A percentile compares a stretch with the other conserved stretches of the same genome.
These are phyloP conservation scores for Meyerozyma guilliermondii DNA, from an alignment of 1,139 yeast species.

Conservation along the genomic window DNA sequence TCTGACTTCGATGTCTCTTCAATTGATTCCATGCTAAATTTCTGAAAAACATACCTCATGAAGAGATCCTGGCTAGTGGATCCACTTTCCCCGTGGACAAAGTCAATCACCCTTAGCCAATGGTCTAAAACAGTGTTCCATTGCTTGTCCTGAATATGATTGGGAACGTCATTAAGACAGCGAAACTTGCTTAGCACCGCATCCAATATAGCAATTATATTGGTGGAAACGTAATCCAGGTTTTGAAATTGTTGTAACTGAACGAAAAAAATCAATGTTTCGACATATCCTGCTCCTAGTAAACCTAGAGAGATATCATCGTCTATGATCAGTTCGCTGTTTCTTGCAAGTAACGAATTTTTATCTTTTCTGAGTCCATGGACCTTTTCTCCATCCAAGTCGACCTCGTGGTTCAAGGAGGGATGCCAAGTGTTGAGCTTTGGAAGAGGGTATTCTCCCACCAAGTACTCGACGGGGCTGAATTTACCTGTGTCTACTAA, in stretches of 20 bases:
- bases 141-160: slow-evolving; percentile 29
- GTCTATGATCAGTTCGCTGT: slow-evolving; percentile 23
- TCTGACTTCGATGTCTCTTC: slow-evolving; percentile 1
- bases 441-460: slow-evolving; percentile 28
- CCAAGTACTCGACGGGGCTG: slow-evolving; percentile 30
- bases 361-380: slow-evolving; percentile 14
- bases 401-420: neutral
- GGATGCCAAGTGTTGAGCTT: neutral
- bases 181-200: slow-evolving; percentile 28
- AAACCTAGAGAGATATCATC: slow-evolving; percentile 17
- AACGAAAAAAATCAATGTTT: slow-evolving; percentile 31
- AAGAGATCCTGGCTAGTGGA: slow-evolving; percentile 35
- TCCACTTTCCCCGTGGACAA: slow-evolving; percentile 35
- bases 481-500: slow-evolving; percentile 39
- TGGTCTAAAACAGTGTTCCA: slow-evolving; percentile 32
- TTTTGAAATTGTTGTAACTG: slow-evolving; percentile 43
- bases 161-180: slow-evolving; percentile 13
- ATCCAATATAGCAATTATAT: slow-evolving; percentile 27
- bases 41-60: slow-evolving; percentile 25
- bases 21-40: slow-evolving; percentile 17
- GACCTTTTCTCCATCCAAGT: neutral
- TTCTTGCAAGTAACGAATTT: slow-evolving; percentile 19
- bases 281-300: slow-evolving; percentile 29
- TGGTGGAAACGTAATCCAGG: slow-evolving; percentile 29
- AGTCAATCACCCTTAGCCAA: slow-evolving; percentile 28